Evolutionary conservation across 129 eudicot species (phyloP).

Genomic region (Apium graveolens): DNA sequence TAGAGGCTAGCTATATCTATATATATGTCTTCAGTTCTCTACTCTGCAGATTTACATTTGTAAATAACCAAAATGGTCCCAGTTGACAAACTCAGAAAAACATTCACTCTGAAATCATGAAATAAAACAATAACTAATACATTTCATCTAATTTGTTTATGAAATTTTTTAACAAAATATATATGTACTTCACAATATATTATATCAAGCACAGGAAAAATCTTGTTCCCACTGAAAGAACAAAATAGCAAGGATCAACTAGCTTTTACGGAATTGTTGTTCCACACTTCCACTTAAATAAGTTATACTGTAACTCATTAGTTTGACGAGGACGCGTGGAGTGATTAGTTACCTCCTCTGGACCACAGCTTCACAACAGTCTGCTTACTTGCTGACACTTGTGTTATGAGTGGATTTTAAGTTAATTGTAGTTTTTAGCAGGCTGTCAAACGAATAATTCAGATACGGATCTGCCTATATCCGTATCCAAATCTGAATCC

Average conservation of each 20-base stretch:
- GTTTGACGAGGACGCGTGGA: background rate
- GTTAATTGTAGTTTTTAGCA: background rate
- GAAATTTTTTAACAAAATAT: no score
- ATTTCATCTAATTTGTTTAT: background rate
- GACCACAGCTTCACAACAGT: background rate
- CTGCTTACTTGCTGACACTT: background rate
- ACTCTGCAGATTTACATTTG: background rate
- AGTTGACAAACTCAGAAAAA: no score
- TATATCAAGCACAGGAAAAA: background rate
- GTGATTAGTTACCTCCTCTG: background rate
- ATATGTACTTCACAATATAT: no score
- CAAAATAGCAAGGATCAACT: background rate
- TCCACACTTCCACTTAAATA: no score
- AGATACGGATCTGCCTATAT: no score
- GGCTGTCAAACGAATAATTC: no score
- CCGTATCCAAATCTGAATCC: no score
- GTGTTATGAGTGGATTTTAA: background rate
- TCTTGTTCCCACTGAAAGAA: background rate
- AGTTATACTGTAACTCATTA: no score
- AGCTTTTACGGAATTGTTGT: background rate
- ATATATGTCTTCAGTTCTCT: no score
- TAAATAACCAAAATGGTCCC: no score
- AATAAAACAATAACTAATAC: background rate
- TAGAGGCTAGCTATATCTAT: no score
- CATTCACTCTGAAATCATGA: no score